Evolutionary conservation across 2,329 filamentous ascomycete genomes (phyloP).

Genomic region (Tympanopsis confertula): DNA sequence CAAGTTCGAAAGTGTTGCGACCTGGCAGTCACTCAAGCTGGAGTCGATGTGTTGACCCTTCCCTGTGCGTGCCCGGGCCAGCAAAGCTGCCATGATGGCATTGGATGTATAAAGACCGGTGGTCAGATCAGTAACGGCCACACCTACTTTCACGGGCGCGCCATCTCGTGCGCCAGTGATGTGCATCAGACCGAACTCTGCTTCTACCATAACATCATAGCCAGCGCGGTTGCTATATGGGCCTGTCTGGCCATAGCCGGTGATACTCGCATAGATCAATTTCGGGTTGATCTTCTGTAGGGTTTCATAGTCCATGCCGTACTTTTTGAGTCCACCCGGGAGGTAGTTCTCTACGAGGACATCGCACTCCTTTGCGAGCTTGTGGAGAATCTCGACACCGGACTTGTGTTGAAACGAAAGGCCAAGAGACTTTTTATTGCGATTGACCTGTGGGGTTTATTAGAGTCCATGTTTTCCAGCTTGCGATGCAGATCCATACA

Average conservation of each 20-base stretch:
- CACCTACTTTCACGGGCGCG: constrained; percentile 89
- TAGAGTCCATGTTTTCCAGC: neutral
- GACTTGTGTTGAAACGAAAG: constrained; percentile 79
- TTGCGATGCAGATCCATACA: constrained; percentile 34
- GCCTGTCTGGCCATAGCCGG: constrained; percentile 90
- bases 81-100: constrained; percentile 82
- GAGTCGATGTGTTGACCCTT: constrained; percentile 88
- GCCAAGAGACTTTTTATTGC: constrained; percentile 90
- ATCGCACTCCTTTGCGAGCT: constrained; percentile 73
- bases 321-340: constrained; percentile 79
- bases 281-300: constrained; percentile 70
- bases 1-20: constrained; percentile 88
- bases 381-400: constrained; percentile 78
- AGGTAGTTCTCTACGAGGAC: constrained; percentile 96
- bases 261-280: constrained; percentile 91
- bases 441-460: constrained; percentile 57
- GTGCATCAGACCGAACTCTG: constrained; percentile 96
- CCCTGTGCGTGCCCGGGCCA: constrained; percentile 64
- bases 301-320: constrained; percentile 77
- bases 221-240: constrained; percentile 79
- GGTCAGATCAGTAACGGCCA: constrained; percentile 90
- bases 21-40: constrained; percentile 84
- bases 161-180: constrained; percentile 85
- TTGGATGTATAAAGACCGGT: constrained; percentile 93
- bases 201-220: constrained; percentile 99